Conservation (phyloP, 352 stramenopile species). For the Elongisporangium undulatum region DNA sequence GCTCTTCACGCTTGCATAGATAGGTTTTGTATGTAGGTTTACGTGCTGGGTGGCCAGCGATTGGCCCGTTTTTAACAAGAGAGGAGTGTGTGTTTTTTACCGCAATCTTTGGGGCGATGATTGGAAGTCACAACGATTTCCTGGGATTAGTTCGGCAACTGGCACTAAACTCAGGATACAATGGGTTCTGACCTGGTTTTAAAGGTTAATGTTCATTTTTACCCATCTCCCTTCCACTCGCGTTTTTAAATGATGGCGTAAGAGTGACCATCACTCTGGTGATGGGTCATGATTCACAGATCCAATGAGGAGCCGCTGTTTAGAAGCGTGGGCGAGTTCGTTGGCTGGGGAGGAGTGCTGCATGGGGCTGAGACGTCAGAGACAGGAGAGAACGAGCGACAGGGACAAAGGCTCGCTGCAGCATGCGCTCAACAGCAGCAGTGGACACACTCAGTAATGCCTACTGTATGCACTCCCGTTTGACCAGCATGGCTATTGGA, state of each 20-base stretch:
- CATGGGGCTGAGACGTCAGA: not conserved
- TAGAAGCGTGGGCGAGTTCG: not conserved
- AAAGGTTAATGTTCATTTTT: not conserved
- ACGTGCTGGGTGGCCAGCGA: slow-evolving; percentile 1
- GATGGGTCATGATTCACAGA: not conserved
- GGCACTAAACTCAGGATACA: not conserved
- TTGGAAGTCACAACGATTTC: not conserved
- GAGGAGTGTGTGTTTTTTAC: not conserved
- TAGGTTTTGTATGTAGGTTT: not conserved
- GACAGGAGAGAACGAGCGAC: not conserved
- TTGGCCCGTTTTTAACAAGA: slow-evolving; percentile 3
- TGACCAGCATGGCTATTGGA: not conserved
- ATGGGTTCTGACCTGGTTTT: not conserved
- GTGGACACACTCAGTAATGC: not conserved
- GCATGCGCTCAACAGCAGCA: not conserved
- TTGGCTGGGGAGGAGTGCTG: not conserved
- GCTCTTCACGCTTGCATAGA: slow-evolving; percentile 1
- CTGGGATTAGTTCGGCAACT: not conserved
- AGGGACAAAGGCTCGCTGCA: not conserved
- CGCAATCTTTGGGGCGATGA: not conserved
- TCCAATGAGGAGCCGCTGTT: not conserved
- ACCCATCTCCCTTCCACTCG: not conserved
- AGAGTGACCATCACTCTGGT: not conserved
- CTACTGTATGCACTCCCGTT: not conserved
- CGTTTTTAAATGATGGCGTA: not conserved